Evolutionary conservation across 2,329 filamentous ascomycete species (phyloP).

Genomic region (Bisporella sp.): DNA sequence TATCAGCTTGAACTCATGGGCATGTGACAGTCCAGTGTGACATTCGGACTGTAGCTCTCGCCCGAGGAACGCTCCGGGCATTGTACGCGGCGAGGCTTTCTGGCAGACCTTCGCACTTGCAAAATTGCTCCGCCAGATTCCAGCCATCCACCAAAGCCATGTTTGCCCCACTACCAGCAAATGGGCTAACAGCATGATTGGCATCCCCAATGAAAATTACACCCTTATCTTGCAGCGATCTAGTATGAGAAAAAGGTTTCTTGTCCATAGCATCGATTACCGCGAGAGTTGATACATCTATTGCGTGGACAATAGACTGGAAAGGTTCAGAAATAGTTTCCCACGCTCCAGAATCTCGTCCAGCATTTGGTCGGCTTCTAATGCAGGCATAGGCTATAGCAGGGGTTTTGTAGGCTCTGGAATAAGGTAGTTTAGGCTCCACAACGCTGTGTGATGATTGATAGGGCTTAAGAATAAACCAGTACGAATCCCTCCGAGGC

Average conservation of each 20-base stretch:
- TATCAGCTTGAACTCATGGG: not conserved
- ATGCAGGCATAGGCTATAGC: constrained; percentile 4
- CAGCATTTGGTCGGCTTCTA: constrained; percentile 26
- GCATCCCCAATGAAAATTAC: constrained; percentile 42
- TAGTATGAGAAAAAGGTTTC: constrained; percentile 33
- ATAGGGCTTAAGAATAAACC: constrained; percentile 39
- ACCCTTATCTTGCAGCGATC: constrained; percentile 5
- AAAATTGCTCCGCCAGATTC: constrained; percentile 37
- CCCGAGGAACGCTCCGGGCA: constrained; percentile 28
- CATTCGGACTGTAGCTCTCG: constrained; percentile 9
- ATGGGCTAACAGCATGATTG: constrained; percentile 43
- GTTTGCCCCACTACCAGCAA: constrained; percentile 42
- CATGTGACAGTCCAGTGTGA: constrained; percentile 6
- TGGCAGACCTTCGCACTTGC: constrained; percentile 17
- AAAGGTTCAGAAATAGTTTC: constrained; percentile 33
- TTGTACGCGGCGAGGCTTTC: constrained; percentile 31
- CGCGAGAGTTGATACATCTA: constrained; percentile 31
- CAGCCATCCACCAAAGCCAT: constrained; percentile 40
- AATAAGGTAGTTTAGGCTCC: constrained; percentile 34
- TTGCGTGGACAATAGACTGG: constrained; percentile 31
- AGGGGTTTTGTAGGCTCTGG: constrained; percentile 9
- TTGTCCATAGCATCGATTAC: constrained; percentile 39
- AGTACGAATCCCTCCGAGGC: constrained; percentile 32
- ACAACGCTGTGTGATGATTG: constrained; percentile 34
- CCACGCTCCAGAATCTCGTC: constrained; percentile 28